Conservation (phyloP, 176 grass and related monocot species). For the Rhynchospora tenuis region DNA sequence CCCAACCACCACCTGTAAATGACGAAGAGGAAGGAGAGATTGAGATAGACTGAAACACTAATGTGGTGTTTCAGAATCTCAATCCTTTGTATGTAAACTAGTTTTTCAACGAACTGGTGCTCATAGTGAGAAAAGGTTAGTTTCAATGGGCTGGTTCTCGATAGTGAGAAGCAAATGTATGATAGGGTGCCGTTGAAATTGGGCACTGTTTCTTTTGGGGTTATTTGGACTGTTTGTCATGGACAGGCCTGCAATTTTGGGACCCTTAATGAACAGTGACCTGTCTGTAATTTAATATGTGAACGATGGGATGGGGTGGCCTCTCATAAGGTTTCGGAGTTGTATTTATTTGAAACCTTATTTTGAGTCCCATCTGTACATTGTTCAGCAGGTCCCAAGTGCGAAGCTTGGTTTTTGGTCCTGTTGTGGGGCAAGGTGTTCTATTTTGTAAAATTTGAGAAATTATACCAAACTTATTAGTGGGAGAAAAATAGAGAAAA, state of each 20-base stretch:
- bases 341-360: background rate
- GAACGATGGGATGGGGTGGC: background rate
- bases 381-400: background rate
- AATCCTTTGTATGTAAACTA: conserved; percentile 5
- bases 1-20: conserved; percentile 29
- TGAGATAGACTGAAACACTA: conserved; percentile 34
- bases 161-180: too few relatives aligned
- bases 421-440: background rate
- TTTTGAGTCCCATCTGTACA: background rate
- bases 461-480: background rate
- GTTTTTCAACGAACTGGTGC: background rate
- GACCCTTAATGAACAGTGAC: conserved; percentile 24
- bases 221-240: conserved; percentile 23
- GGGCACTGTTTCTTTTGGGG: conserved; percentile 12
- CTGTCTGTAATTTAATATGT: conserved; percentile 2
- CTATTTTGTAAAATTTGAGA: background rate
- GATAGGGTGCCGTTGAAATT: background rate
- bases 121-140: background rate
- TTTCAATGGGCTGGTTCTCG: too few relatives aligned
- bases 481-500: background rate
- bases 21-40: conserved; percentile 60
- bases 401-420: background rate
- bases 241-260: conserved; percentile 27
- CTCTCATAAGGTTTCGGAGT: background rate
- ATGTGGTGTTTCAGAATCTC: background rate